phyloP scores from a whole-genome alignment of 169 alveolate genomes.

The Plasmodium gonderi region DNA sequence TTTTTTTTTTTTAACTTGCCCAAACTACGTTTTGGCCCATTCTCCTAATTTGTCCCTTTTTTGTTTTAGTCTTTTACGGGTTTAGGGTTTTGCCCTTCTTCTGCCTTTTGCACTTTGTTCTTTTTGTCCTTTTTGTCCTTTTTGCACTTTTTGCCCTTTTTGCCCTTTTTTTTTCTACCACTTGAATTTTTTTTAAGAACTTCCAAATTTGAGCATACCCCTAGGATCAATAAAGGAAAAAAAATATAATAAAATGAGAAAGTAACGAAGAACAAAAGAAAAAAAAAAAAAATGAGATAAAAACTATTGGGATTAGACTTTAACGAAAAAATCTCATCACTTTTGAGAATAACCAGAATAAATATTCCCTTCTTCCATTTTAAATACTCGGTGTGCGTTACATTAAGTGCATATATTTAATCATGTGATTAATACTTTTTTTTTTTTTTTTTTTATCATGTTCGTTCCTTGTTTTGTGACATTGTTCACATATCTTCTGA shows the following conservation, averaged over 20 bases:
- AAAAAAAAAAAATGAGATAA: background rate
- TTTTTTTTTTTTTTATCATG: no score
- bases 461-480: no score
- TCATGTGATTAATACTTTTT: no score
- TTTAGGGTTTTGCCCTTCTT: background rate
- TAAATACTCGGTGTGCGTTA: no score
- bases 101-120: background rate
- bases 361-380: no score
- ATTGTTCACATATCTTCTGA: no score
- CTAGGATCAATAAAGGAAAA: no score
- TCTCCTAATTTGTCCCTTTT: background rate
- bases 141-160: background rate
- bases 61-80: background rate
- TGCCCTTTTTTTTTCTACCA: background rate
- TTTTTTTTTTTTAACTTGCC: background rate
- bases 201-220: no score
- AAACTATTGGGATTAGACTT: background rate
- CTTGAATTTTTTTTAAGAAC: background rate
- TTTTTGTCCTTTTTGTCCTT: background rate
- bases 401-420: no score
- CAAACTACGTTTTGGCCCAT: background rate
- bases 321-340: background rate
- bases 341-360: background rate
- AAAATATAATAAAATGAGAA: no score
- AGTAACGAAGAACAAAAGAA: background rate